Base-by-base conservation (phyloP, 2,329 filamentous ascomycete genomes). In the Samsoniella hepiali region DNA sequence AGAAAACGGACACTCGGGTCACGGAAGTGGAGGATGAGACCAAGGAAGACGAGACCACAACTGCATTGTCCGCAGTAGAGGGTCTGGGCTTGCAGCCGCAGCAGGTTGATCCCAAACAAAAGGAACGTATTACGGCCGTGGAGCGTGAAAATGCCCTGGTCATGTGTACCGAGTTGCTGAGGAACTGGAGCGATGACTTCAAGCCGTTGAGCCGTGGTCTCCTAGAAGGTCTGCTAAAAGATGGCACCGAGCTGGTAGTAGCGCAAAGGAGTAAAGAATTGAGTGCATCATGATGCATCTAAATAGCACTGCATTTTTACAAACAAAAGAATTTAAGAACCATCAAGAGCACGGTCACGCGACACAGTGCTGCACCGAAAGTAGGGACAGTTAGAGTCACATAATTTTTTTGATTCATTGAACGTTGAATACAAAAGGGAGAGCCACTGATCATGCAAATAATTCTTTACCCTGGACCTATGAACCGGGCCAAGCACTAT, bases 141-240 rank as follows among this genome's bases (percentile, higher is more conserved):
- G 85, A 88, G 68, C 78, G 84, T 9, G 85, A 88, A 71, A 89
- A 89, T 65, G 84, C 80, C 0, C 73, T 89, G 29, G 83, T 88
- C 0, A 71, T 89, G 63, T 78, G 86, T 3, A 80, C 80, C 2
- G 82, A 87, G 71, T 68, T 89, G 60, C 68, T 86, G 47, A 79
- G 78, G 68, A 77, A 76, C 51, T 75, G 77, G 22, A 74, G 77
- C 0, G 71, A 74, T 1, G 74, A 77, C 7, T 69, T 86, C 67
- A 72, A 79, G 1, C 67, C 76, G 1, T 70, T 74, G 64, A 75
- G 77, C 34, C 72, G 72, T 53, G 71, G 68, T 15, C 69, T 77
- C n/a, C 78, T 87, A 64, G 77, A 81, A 63, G 76, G 77, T 58
- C 70, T 87, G 45, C 69, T 88, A 50, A 78, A 74, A 61, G 76